phyloP scores from a whole-genome alignment of 2,329 filamentous ascomycete species.

The Dactylellina parvicollis region DNA sequence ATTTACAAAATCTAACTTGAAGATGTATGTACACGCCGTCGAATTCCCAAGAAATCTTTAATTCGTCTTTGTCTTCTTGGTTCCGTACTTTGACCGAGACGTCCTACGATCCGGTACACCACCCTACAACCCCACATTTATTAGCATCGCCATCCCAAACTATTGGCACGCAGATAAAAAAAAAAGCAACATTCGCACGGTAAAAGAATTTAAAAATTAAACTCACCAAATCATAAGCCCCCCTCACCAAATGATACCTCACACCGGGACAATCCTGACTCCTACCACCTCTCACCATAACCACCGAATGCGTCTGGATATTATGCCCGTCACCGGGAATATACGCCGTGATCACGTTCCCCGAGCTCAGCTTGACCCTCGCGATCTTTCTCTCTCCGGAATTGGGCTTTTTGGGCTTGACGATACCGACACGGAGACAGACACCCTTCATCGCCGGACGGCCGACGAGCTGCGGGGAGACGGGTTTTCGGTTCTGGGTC shows the following conservation, averaged over 20 bases:
- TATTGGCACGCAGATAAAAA: not conserved
- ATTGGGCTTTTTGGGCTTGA: constrained; percentile 98
- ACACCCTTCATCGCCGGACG: constrained; percentile 92
- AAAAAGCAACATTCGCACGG: not conserved
- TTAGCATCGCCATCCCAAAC: not conserved
- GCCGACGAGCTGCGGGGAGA: constrained; percentile 81
- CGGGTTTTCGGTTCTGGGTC: constrained; percentile 75
- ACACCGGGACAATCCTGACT: constrained; percentile 98
- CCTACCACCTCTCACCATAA: constrained; percentile 90
- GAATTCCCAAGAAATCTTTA: constrained; percentile 9
- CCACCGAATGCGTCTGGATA: constrained; percentile 97
- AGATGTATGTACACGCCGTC: not conserved
- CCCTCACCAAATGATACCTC: constrained; percentile 90
- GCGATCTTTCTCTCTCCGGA: constrained; percentile 96
- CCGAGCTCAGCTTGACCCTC: constrained; percentile 85
- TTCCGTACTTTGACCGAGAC: constrained; percentile 94
- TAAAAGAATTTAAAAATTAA: constrained; percentile 1
- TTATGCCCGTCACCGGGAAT: constrained; percentile 98
- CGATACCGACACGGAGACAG: constrained; percentile 90
- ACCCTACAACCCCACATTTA: constrained; percentile 69
- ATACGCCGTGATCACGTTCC: constrained; percentile 88
- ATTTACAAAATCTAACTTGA: not conserved
- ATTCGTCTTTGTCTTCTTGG: constrained; percentile 93
- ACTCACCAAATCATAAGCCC: constrained; percentile 90
- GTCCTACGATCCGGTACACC: constrained; percentile 86